Evolutionary conservation across 2,329 filamentous ascomycete species (phyloP).

Genomic region (Monosporascus sp.): DNA sequence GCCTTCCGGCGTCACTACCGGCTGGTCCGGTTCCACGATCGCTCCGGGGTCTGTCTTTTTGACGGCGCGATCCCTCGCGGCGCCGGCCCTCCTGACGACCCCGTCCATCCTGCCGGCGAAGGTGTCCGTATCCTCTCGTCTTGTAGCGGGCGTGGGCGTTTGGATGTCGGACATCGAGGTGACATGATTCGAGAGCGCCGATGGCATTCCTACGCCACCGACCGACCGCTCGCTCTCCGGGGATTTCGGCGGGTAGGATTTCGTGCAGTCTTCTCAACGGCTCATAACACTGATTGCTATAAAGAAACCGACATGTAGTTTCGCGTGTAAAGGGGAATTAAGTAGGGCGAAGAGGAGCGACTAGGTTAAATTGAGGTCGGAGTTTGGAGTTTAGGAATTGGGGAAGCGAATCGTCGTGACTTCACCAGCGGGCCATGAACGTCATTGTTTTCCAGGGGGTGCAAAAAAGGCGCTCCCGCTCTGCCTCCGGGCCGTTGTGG

Average conservation of each 20-base stretch:
- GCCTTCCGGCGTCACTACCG: slow-evolving; percentile 31
- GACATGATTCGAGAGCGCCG: slow-evolving; percentile 49
- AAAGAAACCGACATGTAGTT: no score
- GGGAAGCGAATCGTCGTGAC: no score
- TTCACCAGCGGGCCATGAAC: neutral
- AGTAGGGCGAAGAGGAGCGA: no score
- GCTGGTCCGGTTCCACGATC: slow-evolving; percentile 36
- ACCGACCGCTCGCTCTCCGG: slow-evolving; percentile 4
- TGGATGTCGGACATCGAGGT: slow-evolving; percentile 49
- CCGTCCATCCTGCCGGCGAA: slow-evolving; percentile 24
- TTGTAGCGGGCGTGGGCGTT: slow-evolving; percentile 14
- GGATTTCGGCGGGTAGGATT: no score
- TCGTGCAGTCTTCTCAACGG: no score
- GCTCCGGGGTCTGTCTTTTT: slow-evolving; percentile 33
- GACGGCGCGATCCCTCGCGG: slow-evolving; percentile 14
- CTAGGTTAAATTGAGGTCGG: no score
- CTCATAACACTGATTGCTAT: no score
- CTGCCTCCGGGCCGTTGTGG: neutral
- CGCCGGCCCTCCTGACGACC: slow-evolving; percentile 19
- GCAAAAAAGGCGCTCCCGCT: neutral
- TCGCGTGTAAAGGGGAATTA: no score
- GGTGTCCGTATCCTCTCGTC: slow-evolving; percentile 24
- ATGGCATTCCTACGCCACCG: slow-evolving; percentile 44
- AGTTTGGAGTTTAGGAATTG: no score
- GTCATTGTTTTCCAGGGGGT: neutral